Evolutionary conservation across 2,329 filamentous ascomycete species (phyloP).

Genomic region (Pseudohalonectria lignicola): DNA sequence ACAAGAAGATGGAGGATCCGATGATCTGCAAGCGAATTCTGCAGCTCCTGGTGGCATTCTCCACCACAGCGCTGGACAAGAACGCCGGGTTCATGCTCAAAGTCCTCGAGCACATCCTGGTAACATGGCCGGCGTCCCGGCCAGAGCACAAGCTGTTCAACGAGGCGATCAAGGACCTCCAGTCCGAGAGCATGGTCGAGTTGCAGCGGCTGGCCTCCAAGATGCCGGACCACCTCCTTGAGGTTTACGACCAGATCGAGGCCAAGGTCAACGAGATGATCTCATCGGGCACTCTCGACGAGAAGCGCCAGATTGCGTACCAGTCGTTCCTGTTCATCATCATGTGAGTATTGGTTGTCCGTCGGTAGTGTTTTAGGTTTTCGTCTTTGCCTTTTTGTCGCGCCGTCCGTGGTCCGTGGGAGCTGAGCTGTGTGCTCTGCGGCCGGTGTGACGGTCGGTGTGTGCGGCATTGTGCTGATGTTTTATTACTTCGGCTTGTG

Average conservation of each 20-base stretch:
- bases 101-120: conserved; percentile 82
- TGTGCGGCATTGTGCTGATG: too few relatives aligned
- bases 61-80: conserved; percentile 67
- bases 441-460: too few relatives aligned
- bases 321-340: conserved; percentile 91
- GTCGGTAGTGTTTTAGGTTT: too few relatives aligned
- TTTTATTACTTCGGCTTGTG: background rate
- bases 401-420: background rate
- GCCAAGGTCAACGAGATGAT: conserved; percentile 72
- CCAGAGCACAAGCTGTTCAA: conserved; percentile 64
- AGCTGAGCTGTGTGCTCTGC: too few relatives aligned
- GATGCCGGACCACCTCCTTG: conserved; percentile 82
- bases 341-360: too few relatives aligned
- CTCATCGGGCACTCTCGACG: conserved; percentile 60
- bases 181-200: conserved; percentile 75
- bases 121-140: conserved; percentile 66
- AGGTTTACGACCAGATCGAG: conserved; percentile 81
- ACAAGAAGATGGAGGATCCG: conserved; percentile 70
- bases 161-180: conserved; percentile 82
- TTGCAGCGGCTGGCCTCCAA: conserved; percentile 79
- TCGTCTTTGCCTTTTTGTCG: too few relatives aligned
- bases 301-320: conserved; percentile 76
- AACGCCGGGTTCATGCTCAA: conserved; percentile 75
- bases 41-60: conserved; percentile 75
- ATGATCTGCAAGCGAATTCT: conserved; percentile 72